A percentile compares a stretch with the other conserved stretches of the same genome.
Conservation (phyloP, 495 filamentous ascomycete species). For the Xylaria grammica region DNA sequence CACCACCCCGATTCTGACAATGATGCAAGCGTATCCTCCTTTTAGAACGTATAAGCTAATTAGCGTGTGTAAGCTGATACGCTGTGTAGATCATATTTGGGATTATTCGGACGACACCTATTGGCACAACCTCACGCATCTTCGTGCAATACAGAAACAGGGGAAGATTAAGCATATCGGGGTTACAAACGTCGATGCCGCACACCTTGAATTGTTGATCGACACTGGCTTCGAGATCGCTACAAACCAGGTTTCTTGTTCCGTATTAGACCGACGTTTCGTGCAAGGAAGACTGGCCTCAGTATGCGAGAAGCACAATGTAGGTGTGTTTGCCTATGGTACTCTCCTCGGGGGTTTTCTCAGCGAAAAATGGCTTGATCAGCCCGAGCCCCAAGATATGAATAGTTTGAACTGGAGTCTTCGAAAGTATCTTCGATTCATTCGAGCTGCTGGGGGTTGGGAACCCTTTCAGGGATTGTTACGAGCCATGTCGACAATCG, state of each 20-base stretch:
- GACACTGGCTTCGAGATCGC: slow-evolving; percentile 38
- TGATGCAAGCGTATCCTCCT: background rate
- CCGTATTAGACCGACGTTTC: slow-evolving; percentile 41
- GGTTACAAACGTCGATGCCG: slow-evolving; percentile 46
- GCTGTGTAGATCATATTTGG: slow-evolving; percentile 24
- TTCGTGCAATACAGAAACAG: slow-evolving; percentile 36
- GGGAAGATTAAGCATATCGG: slow-evolving; percentile 37
- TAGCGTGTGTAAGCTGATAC: background rate
- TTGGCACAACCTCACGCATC: slow-evolving; percentile 37
- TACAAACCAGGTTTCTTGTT: slow-evolving; percentile 45
- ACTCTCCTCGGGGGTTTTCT: slow-evolving; percentile 45
- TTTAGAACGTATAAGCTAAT: background rate
- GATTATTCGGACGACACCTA: slow-evolving; percentile 38
- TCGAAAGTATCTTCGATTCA: slow-evolving; percentile 47
- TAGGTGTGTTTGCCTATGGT: slow-evolving; percentile 48
- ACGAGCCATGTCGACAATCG: slow-evolving; percentile 31
- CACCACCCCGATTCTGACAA: background rate
- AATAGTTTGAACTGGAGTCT: slow-evolving; percentile 44
- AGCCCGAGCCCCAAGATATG: slow-evolving; percentile 36
- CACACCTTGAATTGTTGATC: slow-evolving; percentile 40
- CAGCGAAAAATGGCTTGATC: slow-evolving; percentile 43
- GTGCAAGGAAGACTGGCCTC: slow-evolving; percentile 36
- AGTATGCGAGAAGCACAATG: slow-evolving; percentile 35
- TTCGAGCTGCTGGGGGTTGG: slow-evolving; percentile 42
- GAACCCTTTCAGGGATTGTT: slow-evolving; percentile 38